Conservation (phyloP, 495 filamentous ascomycete species). For the Penicillium herquei region DNA sequence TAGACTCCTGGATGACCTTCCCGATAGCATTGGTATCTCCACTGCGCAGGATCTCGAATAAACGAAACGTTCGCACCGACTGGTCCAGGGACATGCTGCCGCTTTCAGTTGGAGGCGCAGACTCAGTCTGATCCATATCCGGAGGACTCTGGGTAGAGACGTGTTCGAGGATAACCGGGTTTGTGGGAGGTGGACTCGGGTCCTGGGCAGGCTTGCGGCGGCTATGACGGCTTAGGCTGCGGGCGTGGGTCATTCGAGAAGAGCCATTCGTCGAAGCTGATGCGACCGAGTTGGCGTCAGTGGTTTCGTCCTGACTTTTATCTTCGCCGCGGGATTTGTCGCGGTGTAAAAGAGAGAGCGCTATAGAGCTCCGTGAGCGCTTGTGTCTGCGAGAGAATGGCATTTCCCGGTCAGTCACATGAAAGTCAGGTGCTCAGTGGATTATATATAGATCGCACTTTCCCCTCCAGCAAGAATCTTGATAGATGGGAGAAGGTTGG, state of each 20-base stretch:
- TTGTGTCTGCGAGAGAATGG: slow-evolving; percentile 42
- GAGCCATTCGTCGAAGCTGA: slow-evolving; percentile 29
- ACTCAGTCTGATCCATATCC: slow-evolving; percentile 27
- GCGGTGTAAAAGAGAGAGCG: slow-evolving; percentile 51
- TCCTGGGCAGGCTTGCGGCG: slow-evolving; percentile 26
- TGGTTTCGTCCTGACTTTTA: slow-evolving; percentile 25
- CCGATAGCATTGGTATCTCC: slow-evolving; percentile 90
- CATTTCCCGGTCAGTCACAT: slow-evolving; percentile 31
- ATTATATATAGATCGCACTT: neutral
- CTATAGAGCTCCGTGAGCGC: slow-evolving; percentile 53
- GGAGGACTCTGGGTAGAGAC: slow-evolving; percentile 21
- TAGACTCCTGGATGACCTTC: slow-evolving; percentile 76
- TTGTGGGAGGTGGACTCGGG: slow-evolving; percentile 15
- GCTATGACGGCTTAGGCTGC: slow-evolving; percentile 33
- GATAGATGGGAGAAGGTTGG: neutral
- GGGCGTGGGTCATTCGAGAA: slow-evolving; percentile 25
- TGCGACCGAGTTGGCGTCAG: slow-evolving; percentile 30
- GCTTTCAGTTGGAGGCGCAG: slow-evolving; percentile 29
- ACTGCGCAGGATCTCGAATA: slow-evolving; percentile 87
- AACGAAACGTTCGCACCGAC: slow-evolving; percentile 87
- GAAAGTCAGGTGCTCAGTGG: slow-evolving; percentile 1
- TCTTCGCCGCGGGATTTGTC: slow-evolving; percentile 52
- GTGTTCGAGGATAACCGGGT: slow-evolving; percentile 26
- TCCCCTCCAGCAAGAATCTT: neutral
- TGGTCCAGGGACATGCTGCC: slow-evolving; percentile 72